Evolutionary conservation across 2,329 filamentous ascomycete species (phyloP), one percentile per base, ranked within the genome.

Genomic region (Amauroascus verrucosus): DNA sequence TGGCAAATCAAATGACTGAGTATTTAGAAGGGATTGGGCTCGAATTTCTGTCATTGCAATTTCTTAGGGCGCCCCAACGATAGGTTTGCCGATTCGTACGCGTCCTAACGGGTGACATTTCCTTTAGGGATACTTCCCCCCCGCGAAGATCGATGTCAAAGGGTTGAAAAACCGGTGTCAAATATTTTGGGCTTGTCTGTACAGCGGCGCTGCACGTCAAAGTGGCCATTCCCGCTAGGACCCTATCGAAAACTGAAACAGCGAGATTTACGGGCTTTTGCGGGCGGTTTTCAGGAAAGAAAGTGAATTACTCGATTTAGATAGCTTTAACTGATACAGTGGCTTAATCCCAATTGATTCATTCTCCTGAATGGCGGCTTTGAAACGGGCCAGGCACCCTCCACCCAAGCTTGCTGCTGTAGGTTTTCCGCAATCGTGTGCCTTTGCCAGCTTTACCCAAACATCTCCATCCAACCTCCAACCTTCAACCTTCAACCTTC

Each of bases 371-470:
- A 54, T 57, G 50, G 41, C 35, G 35, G 49, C 33, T 51, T 35
- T 58, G 51, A 54, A 40, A 48, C 53, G 50, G 33, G 53, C 53
- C 35, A 57, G 38, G 33, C 53, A 64, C 64, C 62, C 63, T 62
- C 61, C 63, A 64, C 62, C 61, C 64, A 63, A 63, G 63, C 64
- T 62, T 60, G 58, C 47, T 26, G 18, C 40, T 57, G 59, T 63
- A 64, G 64, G 59, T 59, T 56, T 52, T 41, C 37, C 44, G 45
- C 30, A 35, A 30, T 38, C 48, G 47, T 50, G 38, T 48, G 43
- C 26, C 28, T n/a, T 45, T 33, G 38, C 26, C 13, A 45, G 38
- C 49, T 51, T 60, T 58, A 53, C 59, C 56, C 58, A 51, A 50
- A 55, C 59, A 60, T 35, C 61, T 55, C 46, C 53, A 54, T 52